Conservation (phyloP, 1,284 basidiomycete species). For the Lentinula novae-zelandiae region DNA sequence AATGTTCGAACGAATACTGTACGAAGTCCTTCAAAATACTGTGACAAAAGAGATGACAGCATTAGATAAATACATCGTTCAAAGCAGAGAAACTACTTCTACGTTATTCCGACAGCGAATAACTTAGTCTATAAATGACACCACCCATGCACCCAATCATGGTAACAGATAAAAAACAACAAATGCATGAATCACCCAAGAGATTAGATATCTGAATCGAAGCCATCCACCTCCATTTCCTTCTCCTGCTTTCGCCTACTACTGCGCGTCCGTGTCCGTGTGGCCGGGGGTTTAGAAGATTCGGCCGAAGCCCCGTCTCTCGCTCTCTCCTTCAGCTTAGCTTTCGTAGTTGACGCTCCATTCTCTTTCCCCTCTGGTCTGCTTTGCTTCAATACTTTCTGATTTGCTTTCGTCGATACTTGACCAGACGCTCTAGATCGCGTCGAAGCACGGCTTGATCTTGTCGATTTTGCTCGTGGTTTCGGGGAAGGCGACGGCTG, state of each 20-base stretch:
- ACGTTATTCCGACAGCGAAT: neutral
- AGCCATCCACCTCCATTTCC: neutral
- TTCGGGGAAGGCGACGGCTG: neutral
- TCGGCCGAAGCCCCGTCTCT: neutral
- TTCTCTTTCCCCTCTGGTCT: neutral
- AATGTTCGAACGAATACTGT: too few relatives aligned
- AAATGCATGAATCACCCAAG: neutral
- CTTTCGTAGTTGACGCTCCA: neutral
- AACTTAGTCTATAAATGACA: neutral
- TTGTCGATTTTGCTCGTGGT: neutral
- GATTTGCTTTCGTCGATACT: neutral
- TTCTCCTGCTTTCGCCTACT: neutral
- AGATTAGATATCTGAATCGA: conserved; percentile 3
- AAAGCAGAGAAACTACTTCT: neutral
- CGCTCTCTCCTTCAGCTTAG: neutral
- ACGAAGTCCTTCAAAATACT: too few relatives aligned
- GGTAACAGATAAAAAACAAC: neutral
- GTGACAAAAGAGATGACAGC: too few relatives aligned
- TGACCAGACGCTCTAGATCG: neutral
- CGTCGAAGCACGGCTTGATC: neutral
- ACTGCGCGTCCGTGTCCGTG: neutral
- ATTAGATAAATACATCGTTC: too few relatives aligned
- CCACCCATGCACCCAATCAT: neutral
- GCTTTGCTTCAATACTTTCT: neutral
- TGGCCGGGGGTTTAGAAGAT: neutral